Percentiles rank a stretch among this genome's conserved stretches.
phyloP scores from a whole-genome alignment of 179 eudicot species.

The Silene noctiflora region DNA sequence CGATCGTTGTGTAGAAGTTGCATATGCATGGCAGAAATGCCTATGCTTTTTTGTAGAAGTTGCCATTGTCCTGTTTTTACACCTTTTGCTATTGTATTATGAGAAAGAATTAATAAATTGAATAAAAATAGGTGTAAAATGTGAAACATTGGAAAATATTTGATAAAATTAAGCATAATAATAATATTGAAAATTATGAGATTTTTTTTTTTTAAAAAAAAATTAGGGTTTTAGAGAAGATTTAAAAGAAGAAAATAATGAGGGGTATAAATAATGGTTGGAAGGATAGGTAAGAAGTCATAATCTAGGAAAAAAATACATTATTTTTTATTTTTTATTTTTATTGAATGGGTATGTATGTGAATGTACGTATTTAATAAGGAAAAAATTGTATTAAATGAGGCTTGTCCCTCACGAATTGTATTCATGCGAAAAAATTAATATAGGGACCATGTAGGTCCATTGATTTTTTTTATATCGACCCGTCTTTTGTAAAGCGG shows the following conservation, averaged over 20 bases:
- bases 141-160: background rate
- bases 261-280: too few species aligned
- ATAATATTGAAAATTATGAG: background rate
- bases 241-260: background rate
- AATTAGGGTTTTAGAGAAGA: background rate
- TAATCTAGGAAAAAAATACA: background rate
- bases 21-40: slow-evolving; percentile 88
- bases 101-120: background rate
- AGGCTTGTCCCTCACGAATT: background rate
- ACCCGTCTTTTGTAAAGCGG: too few species aligned
- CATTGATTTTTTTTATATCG: too few species aligned
- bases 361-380: background rate
- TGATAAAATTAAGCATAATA: background rate
- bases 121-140: background rate
- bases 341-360: background rate
- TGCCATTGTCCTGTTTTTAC: slow-evolving; percentile 38
- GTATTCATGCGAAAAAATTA: background rate
- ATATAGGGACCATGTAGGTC: too few species aligned
- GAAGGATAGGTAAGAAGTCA: background rate
- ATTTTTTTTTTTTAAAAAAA: too few species aligned
- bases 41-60: slow-evolving; percentile 41
- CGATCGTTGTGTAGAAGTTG: slow-evolving; percentile 61
- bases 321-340: too few species aligned
- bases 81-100: background rate
- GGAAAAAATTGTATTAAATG: background rate